phyloP scores from a whole-genome alignment of 768 basidiomycete species.

The Lepiota brunneoincarnata region DNA sequence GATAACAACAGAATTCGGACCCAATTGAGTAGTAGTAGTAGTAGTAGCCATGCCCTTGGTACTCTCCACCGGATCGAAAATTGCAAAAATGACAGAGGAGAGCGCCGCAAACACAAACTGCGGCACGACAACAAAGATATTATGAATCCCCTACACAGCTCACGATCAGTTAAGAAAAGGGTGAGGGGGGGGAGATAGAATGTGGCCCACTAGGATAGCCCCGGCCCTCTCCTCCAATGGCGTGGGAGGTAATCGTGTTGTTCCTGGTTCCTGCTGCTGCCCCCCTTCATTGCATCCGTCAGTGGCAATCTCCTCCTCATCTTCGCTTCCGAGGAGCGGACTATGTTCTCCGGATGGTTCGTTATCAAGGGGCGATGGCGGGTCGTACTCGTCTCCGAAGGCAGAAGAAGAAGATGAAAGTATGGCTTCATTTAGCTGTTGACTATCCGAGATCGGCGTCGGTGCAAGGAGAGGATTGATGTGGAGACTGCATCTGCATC shows the following conservation, averaged over 20 bases:
- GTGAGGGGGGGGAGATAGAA: not conserved
- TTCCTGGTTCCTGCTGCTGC: too few species aligned
- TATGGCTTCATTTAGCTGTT: conserved; percentile 81
- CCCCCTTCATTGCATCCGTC: too few species aligned
- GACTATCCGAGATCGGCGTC: not conserved
- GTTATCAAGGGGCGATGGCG: too few species aligned
- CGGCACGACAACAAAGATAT: conserved; percentile 88
- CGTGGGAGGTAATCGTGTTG: conserved; percentile 11
- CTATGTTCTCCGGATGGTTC: too few species aligned
- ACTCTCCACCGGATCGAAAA: conserved; percentile 57
- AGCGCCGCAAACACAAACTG: conserved; percentile 91
- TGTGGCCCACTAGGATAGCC: conserved; percentile 66
- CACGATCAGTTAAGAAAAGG: too few species aligned
- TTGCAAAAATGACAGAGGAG: conserved; percentile 80
- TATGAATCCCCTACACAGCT: conserved; percentile 91
- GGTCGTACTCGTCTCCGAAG: too few species aligned
- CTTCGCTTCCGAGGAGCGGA: too few species aligned
- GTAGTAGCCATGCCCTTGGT: too few species aligned
- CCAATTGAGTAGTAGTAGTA: too few species aligned
- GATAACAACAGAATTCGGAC: too few species aligned
- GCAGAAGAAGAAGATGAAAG: conserved; percentile 34
- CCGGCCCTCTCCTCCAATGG: conserved; percentile 79
- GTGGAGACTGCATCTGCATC: not conserved
- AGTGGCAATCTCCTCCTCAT: too few species aligned
- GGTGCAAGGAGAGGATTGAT: too few species aligned